Conservation (phyloP, 441 rosid species). For the Hura crepitans region DNA sequence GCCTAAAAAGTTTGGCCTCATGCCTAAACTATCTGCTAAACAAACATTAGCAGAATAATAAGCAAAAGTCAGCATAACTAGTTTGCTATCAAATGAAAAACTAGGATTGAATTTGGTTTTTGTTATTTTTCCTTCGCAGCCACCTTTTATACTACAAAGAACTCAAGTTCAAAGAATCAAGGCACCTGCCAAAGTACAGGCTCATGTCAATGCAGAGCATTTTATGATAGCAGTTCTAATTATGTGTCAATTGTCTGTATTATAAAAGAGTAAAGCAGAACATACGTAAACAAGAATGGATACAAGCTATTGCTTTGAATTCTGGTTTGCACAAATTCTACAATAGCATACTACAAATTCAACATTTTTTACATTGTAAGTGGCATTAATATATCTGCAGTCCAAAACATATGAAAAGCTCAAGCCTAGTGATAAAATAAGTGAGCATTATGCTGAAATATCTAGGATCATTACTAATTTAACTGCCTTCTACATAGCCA, state of each 20-base stretch:
- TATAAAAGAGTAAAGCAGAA: background rate
- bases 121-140: background rate
- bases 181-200: background rate
- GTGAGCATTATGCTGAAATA: conserved; percentile 6
- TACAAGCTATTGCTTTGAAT: background rate
- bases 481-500: conserved; percentile 15
- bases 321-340: background rate
- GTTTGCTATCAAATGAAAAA: background rate
- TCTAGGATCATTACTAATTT: conserved; percentile 2
- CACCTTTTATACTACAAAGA: background rate
- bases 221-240: background rate
- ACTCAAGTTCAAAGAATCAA: background rate
- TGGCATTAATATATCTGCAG: conserved; percentile 5
- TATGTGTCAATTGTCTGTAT: background rate
- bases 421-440: conserved; percentile 14
- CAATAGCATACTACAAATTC: background rate
- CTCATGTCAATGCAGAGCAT: background rate
- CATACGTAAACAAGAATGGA: no score
- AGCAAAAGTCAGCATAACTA: background rate
- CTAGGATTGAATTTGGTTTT: background rate
- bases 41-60: background rate
- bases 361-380: conserved; percentile 4
- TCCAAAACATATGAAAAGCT: conserved; percentile 9
- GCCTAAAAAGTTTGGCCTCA: background rate
- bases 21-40: background rate